Base-by-base conservation (phyloP, 345 rosid genomes). In the Hibiscus mutabilis region DNA sequence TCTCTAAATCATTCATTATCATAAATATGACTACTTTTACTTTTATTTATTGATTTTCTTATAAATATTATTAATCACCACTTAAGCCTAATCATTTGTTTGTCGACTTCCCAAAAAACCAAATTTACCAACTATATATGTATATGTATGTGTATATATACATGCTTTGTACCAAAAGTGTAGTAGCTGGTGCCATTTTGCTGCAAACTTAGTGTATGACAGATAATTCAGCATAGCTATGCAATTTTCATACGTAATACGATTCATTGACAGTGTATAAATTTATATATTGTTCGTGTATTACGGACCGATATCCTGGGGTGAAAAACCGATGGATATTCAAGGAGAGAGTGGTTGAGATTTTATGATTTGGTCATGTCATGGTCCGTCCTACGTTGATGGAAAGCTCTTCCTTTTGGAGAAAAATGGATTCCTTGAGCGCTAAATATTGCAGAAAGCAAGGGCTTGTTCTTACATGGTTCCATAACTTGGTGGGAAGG, bases 341-440 rank as follows among this genome's bases (percentile, higher is more conserved):
- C 55, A 16, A 49, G 0, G 18, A 4, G 55, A 14, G 18, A 14
- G 55, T 49, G 18, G 55, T 49, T 49, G 19, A 49, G 55, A 49
- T 49, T 49, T 37, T 16, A 16, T 49, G 18, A 49, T 49, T 49
- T 49, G 19, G 55, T 16, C 15, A 13, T 49, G 55, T 49, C 55
- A 49, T 49, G 55, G 8, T 16, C 53, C 53, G 19, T 15, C 31
- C 33, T 57, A 12, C 31, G 16, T 57, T 57, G 31, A 57, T 57
- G 61, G 61, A 24, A 24, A 57, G 18, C 55, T 15, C 19, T 49
- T 49, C 5, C 55, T 49, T 16, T 10, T 2, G 13, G 53, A 24
- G 40, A 69, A 47, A 69, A 79, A 57, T 74, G 49, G 57, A 82
- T 89, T 88, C 89, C 96, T 89, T 93, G 74, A 86, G 85, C 96